These are phyloP conservation scores for Salisapilia sapeloensis DNA, from an alignment of 352 stramenopile genomes.

Conservation along the genomic window DNA sequence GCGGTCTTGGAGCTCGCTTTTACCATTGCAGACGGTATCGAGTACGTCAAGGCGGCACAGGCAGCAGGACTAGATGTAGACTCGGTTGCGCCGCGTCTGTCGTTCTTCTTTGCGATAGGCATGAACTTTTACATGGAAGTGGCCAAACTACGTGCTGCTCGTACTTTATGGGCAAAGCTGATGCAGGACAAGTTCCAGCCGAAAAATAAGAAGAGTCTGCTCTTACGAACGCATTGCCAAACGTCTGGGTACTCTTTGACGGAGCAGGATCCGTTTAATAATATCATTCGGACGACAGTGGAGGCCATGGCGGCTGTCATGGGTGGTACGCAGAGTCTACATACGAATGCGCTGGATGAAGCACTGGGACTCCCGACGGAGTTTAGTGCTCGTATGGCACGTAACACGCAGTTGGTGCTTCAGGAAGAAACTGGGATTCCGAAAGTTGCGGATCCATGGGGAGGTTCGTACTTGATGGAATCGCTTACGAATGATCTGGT, in stretches of 20 bases:
- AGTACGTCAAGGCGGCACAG: constrained; percentile 89
- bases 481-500: constrained; percentile 86
- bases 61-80: constrained; percentile 90
- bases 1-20: constrained; percentile 91
- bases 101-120: constrained; percentile 96
- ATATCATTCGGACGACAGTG: constrained; percentile 94
- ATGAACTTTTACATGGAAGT: constrained; percentile 98
- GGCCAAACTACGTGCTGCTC: constrained; percentile 88
- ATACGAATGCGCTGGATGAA: constrained; percentile 97
- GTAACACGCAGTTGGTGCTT: constrained; percentile 97
- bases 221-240: constrained; percentile 94
- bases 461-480: constrained; percentile 96
- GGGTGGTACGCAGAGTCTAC: constrained; percentile 92
- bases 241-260: constrained; percentile 93
- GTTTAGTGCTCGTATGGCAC: constrained; percentile 90
- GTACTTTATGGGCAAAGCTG: constrained; percentile 87
- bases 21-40: constrained; percentile 94
- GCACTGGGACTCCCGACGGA: constrained; percentile 92
- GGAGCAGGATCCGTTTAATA: constrained; percentile 96
- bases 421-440: constrained; percentile 93
- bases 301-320: constrained; percentile 80
- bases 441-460: constrained; percentile 91
- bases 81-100: constrained; percentile 85
- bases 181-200: constrained; percentile 88
- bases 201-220: constrained; percentile 88